Evolutionary conservation across 306 rosid genomes (phyloP), one percentile per base, ranked within the genome.

Genomic region (Cicer chorassanicum): DNA sequence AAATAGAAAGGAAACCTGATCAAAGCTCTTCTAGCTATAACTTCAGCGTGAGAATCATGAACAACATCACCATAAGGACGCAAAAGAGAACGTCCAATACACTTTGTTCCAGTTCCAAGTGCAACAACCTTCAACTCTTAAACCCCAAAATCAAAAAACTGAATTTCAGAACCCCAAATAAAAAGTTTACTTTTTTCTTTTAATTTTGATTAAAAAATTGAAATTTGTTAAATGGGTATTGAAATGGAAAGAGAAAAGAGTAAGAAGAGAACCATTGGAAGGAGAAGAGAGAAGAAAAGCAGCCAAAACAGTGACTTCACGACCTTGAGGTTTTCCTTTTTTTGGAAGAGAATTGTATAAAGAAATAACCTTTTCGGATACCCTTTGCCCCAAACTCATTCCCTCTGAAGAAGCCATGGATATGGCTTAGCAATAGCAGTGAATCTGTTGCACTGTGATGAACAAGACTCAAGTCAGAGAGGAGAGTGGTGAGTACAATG

Each of bases 321-420:
- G 88, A 34, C 93, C 96, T 82, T 91, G 98, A 78, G 97, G 95
- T 76, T 90, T 91, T 1, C 98, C 98, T 83, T 94, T 94, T 79
- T 90, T 94, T 3, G 93, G 91, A 41, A 94, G 88, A 41, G 90
- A 78, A 38, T 65, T 76, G 84, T 94, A 91, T 42, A 87, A 48
- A 46, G 87, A 71, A 7, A 84, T 66, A 62, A 90, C 97, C 72
- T 83, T 83, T 70, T 81, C 81, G 0, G 93, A 87, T 9, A 90
- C 87, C 60, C 55, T 82, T 79, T 77, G 65, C 0, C 87, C 95
- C 82, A 85, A 88, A 19, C 29, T 50, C 13, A n/a, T 21, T 65
- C 71, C 83, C 0, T 77, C 72, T 14, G 77, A 42, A 74, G 54
- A 66, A 65, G 84, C 85, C 91, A 79, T 84, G 8, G 46, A 63